phyloP scores from a whole-genome alignment of 1,284 basidiomycete species.

The Anthracocystis panici-leucophaei region DNA sequence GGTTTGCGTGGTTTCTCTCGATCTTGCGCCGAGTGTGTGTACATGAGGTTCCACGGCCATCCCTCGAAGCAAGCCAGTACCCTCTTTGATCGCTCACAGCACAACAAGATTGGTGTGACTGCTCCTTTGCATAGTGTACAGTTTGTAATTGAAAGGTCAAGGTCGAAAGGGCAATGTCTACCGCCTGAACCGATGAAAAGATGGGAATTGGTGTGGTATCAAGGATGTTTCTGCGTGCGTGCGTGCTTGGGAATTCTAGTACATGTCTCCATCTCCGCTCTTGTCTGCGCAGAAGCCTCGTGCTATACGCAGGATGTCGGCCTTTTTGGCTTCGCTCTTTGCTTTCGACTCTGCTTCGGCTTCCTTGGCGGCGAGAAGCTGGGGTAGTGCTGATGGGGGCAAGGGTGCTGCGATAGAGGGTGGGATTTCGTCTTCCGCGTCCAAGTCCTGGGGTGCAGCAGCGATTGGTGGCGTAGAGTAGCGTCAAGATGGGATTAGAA shows the following conservation, averaged over 20 bases:
- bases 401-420: slow-evolving; percentile 58
- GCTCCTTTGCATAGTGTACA: slow-evolving; percentile 32
- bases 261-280: slow-evolving; percentile 67
- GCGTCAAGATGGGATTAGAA: background rate
- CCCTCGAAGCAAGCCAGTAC: background rate
- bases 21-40: too few relatives aligned
- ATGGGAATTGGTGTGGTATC: slow-evolving; percentile 14
- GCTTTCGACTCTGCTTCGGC: slow-evolving; percentile 58
- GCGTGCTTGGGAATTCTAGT: slow-evolving; percentile 37
- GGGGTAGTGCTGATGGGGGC: slow-evolving; percentile 55
- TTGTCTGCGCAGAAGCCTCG: slow-evolving; percentile 65
- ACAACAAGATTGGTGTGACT: background rate
- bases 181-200: slow-evolving; percentile 2
- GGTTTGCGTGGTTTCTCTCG: background rate
- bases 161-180: background rate
- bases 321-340: slow-evolving; percentile 59
- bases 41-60: background rate
- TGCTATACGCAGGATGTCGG: slow-evolving; percentile 56
- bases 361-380: slow-evolving; percentile 55
- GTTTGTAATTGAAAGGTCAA: slow-evolving; percentile 4
- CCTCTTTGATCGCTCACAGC: background rate
- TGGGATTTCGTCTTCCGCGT: slow-evolving; percentile 66
- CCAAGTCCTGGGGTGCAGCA: slow-evolving; percentile 54
- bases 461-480: background rate
- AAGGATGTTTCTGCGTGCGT: background rate